Evolutionary conservation across 2,329 filamentous ascomycete genomes (phyloP).

Genomic region (Hymenotorrendiella dingleyae): DNA sequence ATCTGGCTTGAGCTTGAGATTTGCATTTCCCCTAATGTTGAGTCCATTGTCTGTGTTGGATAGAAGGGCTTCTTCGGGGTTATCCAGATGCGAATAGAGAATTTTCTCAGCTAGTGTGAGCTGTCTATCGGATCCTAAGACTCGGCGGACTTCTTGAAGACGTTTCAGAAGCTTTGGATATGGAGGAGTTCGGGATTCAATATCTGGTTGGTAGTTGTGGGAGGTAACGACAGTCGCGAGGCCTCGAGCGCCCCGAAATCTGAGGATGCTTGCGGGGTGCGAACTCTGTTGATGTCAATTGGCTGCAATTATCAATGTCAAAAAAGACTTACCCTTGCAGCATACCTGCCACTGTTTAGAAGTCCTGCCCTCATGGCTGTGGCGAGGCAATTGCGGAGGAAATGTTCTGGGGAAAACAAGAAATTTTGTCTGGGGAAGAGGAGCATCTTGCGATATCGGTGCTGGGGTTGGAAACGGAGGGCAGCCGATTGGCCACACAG

Average conservation of each 20-base stretch:
- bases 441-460: slow-evolving; percentile 5
- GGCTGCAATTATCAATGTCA: background rate
- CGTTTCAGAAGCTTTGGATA: slow-evolving; percentile 77
- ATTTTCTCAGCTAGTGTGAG: slow-evolving; percentile 97
- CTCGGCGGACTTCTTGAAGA: slow-evolving; percentile 66
- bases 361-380: slow-evolving; percentile 28
- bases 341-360: slow-evolving; percentile 28
- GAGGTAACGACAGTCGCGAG: slow-evolving; percentile 26
- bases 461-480: slow-evolving; percentile 6
- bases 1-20: slow-evolving; percentile 95
- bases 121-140: slow-evolving; percentile 55
- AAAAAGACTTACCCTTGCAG: slow-evolving; percentile 23
- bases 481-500: slow-evolving; percentile 13
- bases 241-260: slow-evolving; percentile 18
- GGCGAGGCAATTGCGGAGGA: slow-evolving; percentile 5
- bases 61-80: slow-evolving; percentile 81
- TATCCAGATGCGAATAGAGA: slow-evolving; percentile 89
- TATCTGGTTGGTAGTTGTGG: slow-evolving; percentile 23
- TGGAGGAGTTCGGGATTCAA: slow-evolving; percentile 48
- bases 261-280: slow-evolving; percentile 10
- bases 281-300: slow-evolving; percentile 23
- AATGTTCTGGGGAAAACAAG: too few species aligned
- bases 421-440: background rate
- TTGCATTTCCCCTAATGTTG: slow-evolving; percentile 79
- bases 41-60: slow-evolving; percentile 77